phyloP scores from a whole-genome alignment of 441 rosid genomes.

The Geranium incanum region DNA sequence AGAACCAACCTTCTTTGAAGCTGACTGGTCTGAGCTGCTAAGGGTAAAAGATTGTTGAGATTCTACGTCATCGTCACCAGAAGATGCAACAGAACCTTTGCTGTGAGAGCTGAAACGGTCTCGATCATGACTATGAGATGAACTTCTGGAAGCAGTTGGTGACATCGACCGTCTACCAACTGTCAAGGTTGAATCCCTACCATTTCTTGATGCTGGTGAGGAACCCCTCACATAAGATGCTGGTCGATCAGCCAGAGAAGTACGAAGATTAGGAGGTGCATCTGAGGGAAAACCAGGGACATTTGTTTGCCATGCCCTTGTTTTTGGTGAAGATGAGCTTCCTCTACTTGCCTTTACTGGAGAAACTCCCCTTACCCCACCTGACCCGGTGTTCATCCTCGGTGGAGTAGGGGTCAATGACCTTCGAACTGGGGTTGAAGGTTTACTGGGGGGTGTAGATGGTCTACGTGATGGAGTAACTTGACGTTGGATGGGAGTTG shows the following conservation, averaged over 20 bases:
- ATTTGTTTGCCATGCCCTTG: slow-evolving; percentile 83
- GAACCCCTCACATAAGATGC: slow-evolving; percentile 90
- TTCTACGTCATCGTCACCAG: slow-evolving; percentile 83
- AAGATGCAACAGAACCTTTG: slow-evolving; percentile 88
- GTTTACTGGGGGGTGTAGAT: slow-evolving; percentile 70
- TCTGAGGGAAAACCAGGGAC: slow-evolving; percentile 92
- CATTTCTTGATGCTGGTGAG: slow-evolving; percentile 92
- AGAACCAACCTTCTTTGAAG: slow-evolving; percentile 49
- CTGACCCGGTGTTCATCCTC: slow-evolving; percentile 60
- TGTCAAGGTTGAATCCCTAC: slow-evolving; percentile 49
- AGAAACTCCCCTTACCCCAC: slow-evolving; percentile 62
- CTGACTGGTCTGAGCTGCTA: slow-evolving; percentile 44
- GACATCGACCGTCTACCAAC: slow-evolving; percentile 85
- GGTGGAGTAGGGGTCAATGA: slow-evolving; percentile 73
- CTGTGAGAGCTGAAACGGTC: slow-evolving; percentile 76
- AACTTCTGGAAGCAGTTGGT: slow-evolving; percentile 88
- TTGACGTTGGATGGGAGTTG: slow-evolving; percentile 42
- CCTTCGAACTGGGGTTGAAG: slow-evolving; percentile 56
- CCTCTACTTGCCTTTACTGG: slow-evolving; percentile 66
- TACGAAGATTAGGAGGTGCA: slow-evolving; percentile 94
- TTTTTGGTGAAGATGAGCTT: slow-evolving; percentile 86
- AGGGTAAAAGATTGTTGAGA: slow-evolving; percentile 56
- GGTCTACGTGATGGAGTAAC: slow-evolving; percentile 65
- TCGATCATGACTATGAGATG: slow-evolving; percentile 83
- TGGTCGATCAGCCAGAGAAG: slow-evolving; percentile 92